Base-by-base conservation (phyloP, 2,329 filamentous ascomycete genomes). In the Ophiocordyceps australis region DNA sequence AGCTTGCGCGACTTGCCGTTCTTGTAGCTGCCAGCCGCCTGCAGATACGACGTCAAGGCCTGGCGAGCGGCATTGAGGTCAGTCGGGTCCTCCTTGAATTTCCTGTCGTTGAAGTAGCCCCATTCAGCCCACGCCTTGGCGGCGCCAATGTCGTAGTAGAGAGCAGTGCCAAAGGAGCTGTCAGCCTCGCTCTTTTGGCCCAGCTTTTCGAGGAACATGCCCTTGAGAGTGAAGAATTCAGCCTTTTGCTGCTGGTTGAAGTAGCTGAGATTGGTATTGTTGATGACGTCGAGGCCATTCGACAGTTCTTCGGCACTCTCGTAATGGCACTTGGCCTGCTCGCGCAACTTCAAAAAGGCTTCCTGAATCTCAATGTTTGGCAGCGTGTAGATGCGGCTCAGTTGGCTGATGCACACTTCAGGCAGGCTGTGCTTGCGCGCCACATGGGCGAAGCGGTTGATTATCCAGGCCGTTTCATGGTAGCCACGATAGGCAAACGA, bases 321-420 rank as follows among this genome's bases (percentile, higher is more conserved):
- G 48, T 95, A 99, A 47, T 98, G 89, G 38, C 89, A 98, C 47
- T 94, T 94, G 22, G 89, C 89, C 52, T 99, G 89, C 52, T 99
- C 91, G n/a, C 91, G 66, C 27, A 99, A 55, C 55, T 99, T 99
- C 33, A 99, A 57, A 62, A 99, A 99, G 0, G 89, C 89, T 49
- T 99, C 89, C 45, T 98, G 91, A 24, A 99, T 99, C 55, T 99
- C 89, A 23, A 99, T 99, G 45, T 99, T 99, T 2, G 89, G 89
- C 5, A 99, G 64, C 0, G 89, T 98, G 49, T 99, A 99, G 45
- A 99, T 99, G 34, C 86, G 79, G 45, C 86, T 92, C 13, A 99
- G 67, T 45, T 99, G 89, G 36, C 71, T 86, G 52, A 98, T 94
- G 56, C 91, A 99, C 17, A 98, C 89, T 35, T 98, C 89, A 0